Evolutionary conservation across 495 filamentous ascomycete genomes (phyloP).

Genomic region (Gamarada debralockiae): DNA sequence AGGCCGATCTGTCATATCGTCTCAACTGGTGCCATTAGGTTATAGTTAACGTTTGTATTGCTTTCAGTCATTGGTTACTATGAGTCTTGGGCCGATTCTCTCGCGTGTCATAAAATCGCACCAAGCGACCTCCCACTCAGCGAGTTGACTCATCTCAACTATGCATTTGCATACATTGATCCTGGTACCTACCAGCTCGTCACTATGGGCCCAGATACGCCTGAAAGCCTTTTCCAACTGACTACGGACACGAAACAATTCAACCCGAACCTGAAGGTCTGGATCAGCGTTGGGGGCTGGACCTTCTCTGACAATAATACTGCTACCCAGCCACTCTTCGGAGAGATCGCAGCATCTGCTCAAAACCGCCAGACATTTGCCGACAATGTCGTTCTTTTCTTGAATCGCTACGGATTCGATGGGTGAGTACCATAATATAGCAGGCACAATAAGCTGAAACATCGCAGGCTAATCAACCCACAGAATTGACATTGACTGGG

Average conservation of each 20-base stretch:
- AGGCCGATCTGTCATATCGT: no score
- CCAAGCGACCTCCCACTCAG: neutral
- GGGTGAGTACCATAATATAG: no score
- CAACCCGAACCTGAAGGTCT: slow-evolving; percentile 26
- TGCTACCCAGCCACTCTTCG: slow-evolving; percentile 24
- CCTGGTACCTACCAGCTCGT: no score
- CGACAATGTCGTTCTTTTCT: slow-evolving; percentile 22
- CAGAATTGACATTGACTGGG: slow-evolving; percentile 36
- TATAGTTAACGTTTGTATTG: no score
- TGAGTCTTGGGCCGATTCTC: slow-evolving; percentile 11
- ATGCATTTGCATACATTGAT: slow-evolving; percentile 16
- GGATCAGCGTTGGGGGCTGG: slow-evolving; percentile 42
- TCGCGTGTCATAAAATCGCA: slow-evolving; percentile 30
- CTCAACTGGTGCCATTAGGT: no score
- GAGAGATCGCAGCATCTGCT: slow-evolving; percentile 12
- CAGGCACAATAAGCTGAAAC: no score
- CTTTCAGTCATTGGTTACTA: neutral
- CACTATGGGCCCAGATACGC: slow-evolving; percentile 4
- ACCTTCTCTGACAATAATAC: slow-evolving; percentile 33
- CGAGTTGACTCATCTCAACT: slow-evolving; percentile 18
- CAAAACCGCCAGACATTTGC: slow-evolving; percentile 17
- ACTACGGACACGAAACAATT: neutral
- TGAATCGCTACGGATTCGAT: no score
- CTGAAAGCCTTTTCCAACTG: neutral
- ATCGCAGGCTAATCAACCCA: no score